These are phyloP conservation scores for Pythium volutum DNA, from an alignment of 352 stramenopile species.

Conservation along the genomic window DNA sequence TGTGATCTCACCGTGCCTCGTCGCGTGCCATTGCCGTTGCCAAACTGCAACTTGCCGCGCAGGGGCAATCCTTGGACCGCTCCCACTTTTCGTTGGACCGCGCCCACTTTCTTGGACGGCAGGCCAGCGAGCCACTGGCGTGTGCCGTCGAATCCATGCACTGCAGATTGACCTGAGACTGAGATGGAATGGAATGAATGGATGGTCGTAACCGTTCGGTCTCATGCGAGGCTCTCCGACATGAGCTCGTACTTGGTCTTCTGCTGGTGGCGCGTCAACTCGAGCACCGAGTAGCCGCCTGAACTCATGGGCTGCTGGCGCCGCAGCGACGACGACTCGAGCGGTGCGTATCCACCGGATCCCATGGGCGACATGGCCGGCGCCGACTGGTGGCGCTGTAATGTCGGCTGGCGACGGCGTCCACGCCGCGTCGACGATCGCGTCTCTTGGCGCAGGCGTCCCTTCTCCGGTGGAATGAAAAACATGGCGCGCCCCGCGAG, in stretches of 20 bases:
- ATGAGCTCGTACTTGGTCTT: not conserved
- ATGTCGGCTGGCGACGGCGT: not conserved
- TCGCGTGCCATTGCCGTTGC: no score
- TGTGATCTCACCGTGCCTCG: no score
- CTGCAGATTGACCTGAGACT: no score
- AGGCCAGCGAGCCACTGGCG: no score
- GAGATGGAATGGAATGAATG: no score
- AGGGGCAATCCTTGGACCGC: not conserved
- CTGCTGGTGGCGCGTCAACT: not conserved
- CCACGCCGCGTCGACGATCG: not conserved
- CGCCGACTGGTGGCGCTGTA: slow-evolving; percentile 15
- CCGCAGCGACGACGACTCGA: not conserved
- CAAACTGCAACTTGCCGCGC: no score
- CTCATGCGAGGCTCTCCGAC: not conserved
- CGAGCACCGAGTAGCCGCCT: slow-evolving; percentile 1
- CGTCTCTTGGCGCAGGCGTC: slow-evolving; percentile 8
- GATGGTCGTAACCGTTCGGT: not conserved
- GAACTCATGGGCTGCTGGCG: slow-evolving; percentile 2
- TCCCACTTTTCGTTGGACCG: not conserved
- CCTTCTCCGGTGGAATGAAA: slow-evolving; percentile 14
- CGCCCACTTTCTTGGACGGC: not conserved
- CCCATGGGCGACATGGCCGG: slow-evolving; percentile 9
- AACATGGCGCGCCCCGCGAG: slow-evolving; percentile 1
- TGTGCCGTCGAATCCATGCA: no score
- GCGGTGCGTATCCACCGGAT: slow-evolving; percentile 1